These are phyloP conservation scores for Ganoderma lucidum DNA, from an alignment of 1,284 basidiomycete species.

Conservation along the genomic window DNA sequence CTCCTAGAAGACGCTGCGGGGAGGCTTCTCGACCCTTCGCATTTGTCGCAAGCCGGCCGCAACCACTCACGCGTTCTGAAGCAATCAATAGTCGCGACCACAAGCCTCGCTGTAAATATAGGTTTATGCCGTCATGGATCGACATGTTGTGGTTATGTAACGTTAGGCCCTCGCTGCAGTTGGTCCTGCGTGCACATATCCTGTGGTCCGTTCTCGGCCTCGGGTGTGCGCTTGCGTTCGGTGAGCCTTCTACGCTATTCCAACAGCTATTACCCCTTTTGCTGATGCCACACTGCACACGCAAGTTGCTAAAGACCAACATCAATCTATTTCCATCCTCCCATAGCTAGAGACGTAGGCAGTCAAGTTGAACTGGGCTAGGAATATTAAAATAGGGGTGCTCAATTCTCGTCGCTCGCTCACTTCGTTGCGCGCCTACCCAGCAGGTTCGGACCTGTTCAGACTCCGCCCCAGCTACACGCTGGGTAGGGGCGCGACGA, in stretches of 20 bases:
- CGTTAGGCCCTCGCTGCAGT: not conserved
- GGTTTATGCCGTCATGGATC: not conserved
- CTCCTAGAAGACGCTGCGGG: not conserved
- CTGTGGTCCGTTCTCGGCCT: not conserved
- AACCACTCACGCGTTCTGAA: not conserved
- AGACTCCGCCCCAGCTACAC: too few relatives aligned
- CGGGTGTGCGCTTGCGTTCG: not conserved
- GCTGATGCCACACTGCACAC: too few relatives aligned
- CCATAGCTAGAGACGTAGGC: too few relatives aligned
- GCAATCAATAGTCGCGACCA: not conserved
- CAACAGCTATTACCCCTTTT: not conserved
- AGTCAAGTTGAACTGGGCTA: too few relatives aligned
- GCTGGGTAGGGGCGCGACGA: too few relatives aligned
- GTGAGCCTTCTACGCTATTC: not conserved
- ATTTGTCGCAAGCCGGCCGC: not conserved
- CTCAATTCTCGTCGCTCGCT: too few relatives aligned
- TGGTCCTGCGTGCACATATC: not conserved
- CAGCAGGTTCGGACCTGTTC: too few relatives aligned
- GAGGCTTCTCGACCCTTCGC: not conserved
- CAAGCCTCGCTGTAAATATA: not conserved
- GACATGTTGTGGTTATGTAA: not conserved
- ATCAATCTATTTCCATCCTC: too few relatives aligned
- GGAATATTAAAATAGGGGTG: too few relatives aligned
- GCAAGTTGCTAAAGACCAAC: too few relatives aligned
- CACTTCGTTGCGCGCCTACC: too few relatives aligned